Base-by-base conservation (phyloP, 116 monocot species). In the Phalaenopsis hybrid region DNA sequence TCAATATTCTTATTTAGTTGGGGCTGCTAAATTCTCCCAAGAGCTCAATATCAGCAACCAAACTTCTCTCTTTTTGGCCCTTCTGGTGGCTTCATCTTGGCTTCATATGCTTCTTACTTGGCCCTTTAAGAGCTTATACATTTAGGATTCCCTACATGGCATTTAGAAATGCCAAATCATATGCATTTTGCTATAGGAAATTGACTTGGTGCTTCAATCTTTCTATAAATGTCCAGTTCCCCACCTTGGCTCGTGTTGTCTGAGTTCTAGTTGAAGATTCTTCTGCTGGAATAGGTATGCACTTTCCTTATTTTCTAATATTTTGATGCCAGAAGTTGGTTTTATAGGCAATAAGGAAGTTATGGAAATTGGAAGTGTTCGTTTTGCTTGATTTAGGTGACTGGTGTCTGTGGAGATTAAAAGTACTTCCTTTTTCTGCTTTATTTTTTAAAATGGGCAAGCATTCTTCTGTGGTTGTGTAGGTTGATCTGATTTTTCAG, bases 181-280 rank as follows among this genome's bases (percentile, higher is more conserved):
- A 72, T 72, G 34, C 37, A n/a, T 75, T 45, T 44, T 12, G 20
- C 15, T 8, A 18, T 45, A 45, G 75, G 75, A 75, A 46, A 45
- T 75, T 75, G 46, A 75, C 75, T 75, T 75, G 5, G 18, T 45
- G 75, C 75, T 75, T 72, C 75, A 45, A 75, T 75, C 46, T 75
- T 75, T 75, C 75, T 75, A n/a, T 75, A 75, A 7, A 46, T 75
- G 16, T 46, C 75, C 75, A 75, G 75, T 45, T 75, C 43, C 28
- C 75, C 46, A 45, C 17, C 46, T 75, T 75, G 75, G 75, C n/a
- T 75, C 45, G 75, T 45, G 45, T 75, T 75, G 43, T 44, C 45
- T 75, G 75, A 75, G 46, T 75, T 75, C n/a, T 75, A 75, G 46
- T 75, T 75, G 75, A 75, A 75, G 75, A 45, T 75, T 75, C 75